A percentile compares a stretch with the other conserved stretches of the same genome.
Conservation (phyloP, 2,329 filamentous ascomycete genomes). For the Pseudogymnoascus pannorum region DNA sequence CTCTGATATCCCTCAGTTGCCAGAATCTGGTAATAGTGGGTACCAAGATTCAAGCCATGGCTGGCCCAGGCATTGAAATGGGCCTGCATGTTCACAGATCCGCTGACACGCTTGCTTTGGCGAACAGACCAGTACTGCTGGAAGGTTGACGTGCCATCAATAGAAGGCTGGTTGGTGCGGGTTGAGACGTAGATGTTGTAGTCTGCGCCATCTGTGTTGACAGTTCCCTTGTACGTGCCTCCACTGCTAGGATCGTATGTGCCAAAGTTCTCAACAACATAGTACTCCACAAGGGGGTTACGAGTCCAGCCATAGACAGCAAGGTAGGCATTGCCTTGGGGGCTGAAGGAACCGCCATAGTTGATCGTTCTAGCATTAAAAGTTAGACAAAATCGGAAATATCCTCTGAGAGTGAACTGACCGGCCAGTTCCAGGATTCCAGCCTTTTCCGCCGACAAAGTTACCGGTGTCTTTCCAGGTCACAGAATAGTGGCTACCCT, state of each 20-base stretch:
- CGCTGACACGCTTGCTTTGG: constrained; percentile 39
- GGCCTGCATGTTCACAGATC: constrained; percentile 40
- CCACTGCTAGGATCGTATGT: constrained; percentile 42
- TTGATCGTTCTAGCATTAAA: constrained; percentile 29
- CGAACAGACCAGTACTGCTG: constrained; percentile 48
- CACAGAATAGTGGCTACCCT: constrained; percentile 42
- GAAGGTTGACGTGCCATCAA: constrained; percentile 40
- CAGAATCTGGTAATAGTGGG: constrained; percentile 44
- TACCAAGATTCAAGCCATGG: constrained; percentile 40
- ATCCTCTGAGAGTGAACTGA: constrained; percentile 17
- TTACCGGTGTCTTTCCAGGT: constrained; percentile 39
- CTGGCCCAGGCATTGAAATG: constrained; percentile 47
- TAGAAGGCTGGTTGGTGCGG: constrained; percentile 39
- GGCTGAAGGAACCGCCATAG: constrained; percentile 34
- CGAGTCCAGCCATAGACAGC: constrained; percentile 48
- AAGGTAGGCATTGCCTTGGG: constrained; percentile 39
- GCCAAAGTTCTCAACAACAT: constrained; percentile 46
- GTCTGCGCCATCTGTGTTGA: constrained; percentile 43
- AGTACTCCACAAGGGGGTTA: constrained; percentile 48
- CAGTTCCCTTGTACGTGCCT: constrained; percentile 40
- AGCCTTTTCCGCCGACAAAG: constrained; percentile 42
- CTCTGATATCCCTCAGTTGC: constrained; percentile 48
- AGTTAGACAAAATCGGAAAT: not conserved
- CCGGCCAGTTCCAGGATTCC: constrained; percentile 33
- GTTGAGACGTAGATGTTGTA: constrained; percentile 39